Evolutionary conservation across 345 rosid species (phyloP), one percentile per base, ranked within the genome.

Genomic region (Carallia pectinifolia): DNA sequence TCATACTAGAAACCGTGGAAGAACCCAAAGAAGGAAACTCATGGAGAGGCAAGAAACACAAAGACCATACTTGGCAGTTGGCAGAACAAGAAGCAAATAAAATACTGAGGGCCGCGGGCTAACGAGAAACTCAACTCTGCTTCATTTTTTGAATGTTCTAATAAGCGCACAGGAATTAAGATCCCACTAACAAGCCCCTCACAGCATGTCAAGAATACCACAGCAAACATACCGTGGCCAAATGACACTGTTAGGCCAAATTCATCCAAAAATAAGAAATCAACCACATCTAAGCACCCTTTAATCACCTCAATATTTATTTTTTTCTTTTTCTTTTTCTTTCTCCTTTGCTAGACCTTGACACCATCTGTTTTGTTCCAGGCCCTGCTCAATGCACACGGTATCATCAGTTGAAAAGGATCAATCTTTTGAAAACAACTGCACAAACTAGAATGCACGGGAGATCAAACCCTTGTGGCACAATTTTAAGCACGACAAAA

Each of bases 321-420:
- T 58, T 53, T 38, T 16, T 64, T 53, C 48, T 10, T 12, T 40
- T 40, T 40, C 44, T 39, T 40, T 40, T 55, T 31, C 12, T 55
- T 55, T 55, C 23, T 29, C 12, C 59, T 29, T 55, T 55, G 8
- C 31, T 13, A 56, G 13, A 29, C 40, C 72, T 38, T 23, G 36
- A 58, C 72, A 58, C 68, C 74, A 29, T 27, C 68, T 62, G 44
- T 55, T 62, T 66, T 48, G 72, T 83, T 68, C 75, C 79, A 67
- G 70, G 36, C 82, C 83, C 81, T 76, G 83, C 77, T 74, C 58
- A 78, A 77, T 67, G 58, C 68, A 65, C 33, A 63, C 63, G 63
- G 39, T 66, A 81, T 75, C 68, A 81, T 75, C 68, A 70, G 79
- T 65, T 48, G 58, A 37, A 27, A n/a, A 65, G 47, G 75, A 79